Evolutionary conservation across 2,329 filamentous ascomycete genomes (phyloP), one percentile per base, ranked within the genome.

Genomic region (Hypoxylon sp.): DNA sequence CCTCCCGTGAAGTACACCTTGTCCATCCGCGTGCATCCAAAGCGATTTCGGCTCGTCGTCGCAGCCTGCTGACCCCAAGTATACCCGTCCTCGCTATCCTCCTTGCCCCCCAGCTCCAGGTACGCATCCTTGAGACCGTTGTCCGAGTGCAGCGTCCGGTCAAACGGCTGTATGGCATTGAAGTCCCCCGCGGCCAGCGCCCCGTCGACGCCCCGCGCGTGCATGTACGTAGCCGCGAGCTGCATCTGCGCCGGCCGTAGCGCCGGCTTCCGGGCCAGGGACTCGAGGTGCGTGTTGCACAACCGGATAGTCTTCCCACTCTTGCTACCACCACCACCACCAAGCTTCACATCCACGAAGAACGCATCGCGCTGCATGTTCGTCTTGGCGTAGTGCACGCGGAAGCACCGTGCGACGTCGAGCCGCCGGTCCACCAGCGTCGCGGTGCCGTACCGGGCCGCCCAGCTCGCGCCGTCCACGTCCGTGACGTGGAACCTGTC

Each of bases 61-160:
- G 72, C 62, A 5, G 72, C 73, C 68, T 82, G 80, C 55, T 80
- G 75, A 0, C 80, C 80, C 80, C 80, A 83, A 0, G 81, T 83
- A 55, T 75, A 78, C 0, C 76, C 78, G 3, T 74, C 70, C 0
- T 76, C 73, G 34, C 67, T 71, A 30, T 75, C 74, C 50, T 81
- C 79, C 2, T 59, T 34, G 0, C 79, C 78, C 2, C 78, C 79
- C 7, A 73, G 68, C 40, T 73, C 71, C 3, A 83, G 70, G 59
- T 77, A 83, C 0, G 76, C 75, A 60, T 83, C 80, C n/a, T 67
- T 65, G 1, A 83, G 73, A 0, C 64, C 64, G 47, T 81, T 77
- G 1, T 77, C 74, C 6, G 55, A 55, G 41, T 79, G 77, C 7
- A 81, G 64, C 0, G 67, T 71, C 9, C 65, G 57, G 62, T 83